phyloP scores from a whole-genome alignment of 208 protist genomes.

The Wallacemonas collosoma region DNA sequence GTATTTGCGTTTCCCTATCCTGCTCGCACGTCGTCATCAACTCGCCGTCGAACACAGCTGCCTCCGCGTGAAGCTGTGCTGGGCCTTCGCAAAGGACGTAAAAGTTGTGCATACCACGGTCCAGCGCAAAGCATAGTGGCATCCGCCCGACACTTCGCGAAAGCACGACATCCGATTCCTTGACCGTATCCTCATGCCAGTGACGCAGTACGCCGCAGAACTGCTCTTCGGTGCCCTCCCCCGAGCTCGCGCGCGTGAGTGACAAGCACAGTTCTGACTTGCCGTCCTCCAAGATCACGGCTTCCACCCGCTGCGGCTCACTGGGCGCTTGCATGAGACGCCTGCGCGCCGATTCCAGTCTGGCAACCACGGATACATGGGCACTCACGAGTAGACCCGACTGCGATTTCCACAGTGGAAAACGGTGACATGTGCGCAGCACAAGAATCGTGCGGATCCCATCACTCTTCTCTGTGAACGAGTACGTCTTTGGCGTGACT shows the following conservation, averaged over 20 bases:
- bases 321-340: not conserved
- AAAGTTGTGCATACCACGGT: conserved; percentile 54
- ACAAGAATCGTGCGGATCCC: conserved; percentile 66
- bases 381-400: not conserved
- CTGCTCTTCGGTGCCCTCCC: no score
- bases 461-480: conserved; percentile 83
- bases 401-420: conserved; percentile 42
- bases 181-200: not conserved
- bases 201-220: no score
- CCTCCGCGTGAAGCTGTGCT: conserved; percentile 18
- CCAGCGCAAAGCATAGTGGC: conserved; percentile 45
- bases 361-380: not conserved
- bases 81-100: conserved; percentile 57
- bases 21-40: conserved; percentile 40
- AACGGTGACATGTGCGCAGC: conserved; percentile 23
- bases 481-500: conserved; percentile 39
- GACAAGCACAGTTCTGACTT: not conserved
- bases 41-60: conserved; percentile 65
- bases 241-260: not conserved
- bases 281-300: not conserved
- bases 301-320: not conserved
- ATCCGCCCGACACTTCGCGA: not conserved
- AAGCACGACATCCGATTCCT: not conserved
- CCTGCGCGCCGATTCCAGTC: not conserved
- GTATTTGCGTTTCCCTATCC: not conserved